A percentile compares a stretch with the other conserved stretches of the same genome.
Conservation (phyloP, 768 basidiomycete genomes). For the Psilocybe sp. region DNA sequence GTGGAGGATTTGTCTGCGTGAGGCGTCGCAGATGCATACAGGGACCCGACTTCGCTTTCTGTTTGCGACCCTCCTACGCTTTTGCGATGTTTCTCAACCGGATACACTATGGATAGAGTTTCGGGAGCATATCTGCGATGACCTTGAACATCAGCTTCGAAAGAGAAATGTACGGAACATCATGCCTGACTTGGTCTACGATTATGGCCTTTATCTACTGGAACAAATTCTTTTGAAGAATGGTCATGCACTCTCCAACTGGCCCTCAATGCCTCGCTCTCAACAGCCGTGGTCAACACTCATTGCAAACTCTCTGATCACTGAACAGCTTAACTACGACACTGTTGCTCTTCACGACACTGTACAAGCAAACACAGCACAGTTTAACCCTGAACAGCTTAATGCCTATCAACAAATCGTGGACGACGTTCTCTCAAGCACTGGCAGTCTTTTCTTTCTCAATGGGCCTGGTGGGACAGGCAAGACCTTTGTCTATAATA, state of each 20-base stretch:
- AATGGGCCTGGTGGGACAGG: conserved; percentile 43
- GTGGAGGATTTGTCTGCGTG: conserved; percentile 34
- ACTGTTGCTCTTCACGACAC: no score
- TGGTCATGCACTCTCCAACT: conserved; percentile 21
- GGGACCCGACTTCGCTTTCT: conserved; percentile 32
- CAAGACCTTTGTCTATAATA: conserved; percentile 42
- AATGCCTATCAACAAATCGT: conserved; percentile 11
- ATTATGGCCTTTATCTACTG: conserved; percentile 37
- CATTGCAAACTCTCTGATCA: conserved; percentile 25
- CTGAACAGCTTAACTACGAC: conserved; percentile 30
- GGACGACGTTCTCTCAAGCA: no score
- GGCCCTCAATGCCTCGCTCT: conserved; percentile 29
- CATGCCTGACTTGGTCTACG: no score
- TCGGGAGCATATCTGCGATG: conserved; percentile 35
- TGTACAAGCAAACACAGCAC: no score
- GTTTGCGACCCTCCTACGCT: conserved; percentile 34
- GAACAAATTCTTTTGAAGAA: conserved; percentile 21
- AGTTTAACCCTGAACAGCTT: conserved; percentile 26
- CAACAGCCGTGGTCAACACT: conserved; percentile 22
- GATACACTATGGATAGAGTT: conserved; percentile 35
- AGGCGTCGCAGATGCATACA: conserved; percentile 34
- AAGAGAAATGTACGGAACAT: no score
- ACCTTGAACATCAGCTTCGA: conserved; percentile 25
- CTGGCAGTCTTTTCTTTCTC: conserved; percentile 43
- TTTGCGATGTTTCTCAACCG: conserved; percentile 29